Evolutionary conservation across 768 basidiomycete species (phyloP), one percentile per base, ranked within the genome.

Genomic region (Clavulina sp.): DNA sequence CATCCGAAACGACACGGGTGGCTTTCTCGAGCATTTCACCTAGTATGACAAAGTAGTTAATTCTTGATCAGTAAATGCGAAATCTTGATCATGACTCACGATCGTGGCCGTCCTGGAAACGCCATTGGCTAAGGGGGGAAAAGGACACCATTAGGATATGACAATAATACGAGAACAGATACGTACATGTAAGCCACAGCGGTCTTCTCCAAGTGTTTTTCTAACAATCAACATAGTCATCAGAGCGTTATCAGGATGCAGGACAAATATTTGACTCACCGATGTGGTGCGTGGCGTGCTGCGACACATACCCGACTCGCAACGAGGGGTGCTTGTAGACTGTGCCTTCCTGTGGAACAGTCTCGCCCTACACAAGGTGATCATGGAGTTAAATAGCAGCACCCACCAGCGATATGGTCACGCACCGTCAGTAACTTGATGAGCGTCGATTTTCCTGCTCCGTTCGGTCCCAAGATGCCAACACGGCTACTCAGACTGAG

Each of bases 101-200:
- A 73, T 97, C 92, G 66, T 93, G 84, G 47, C 92, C 93, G 65
- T 95, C 92, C 64, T 96, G 92, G 77, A 91, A 97, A 59, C 92
- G 84, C 92, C 92, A 97, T 69, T 95, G 89, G 60, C 63, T 66
- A 55, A 26, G 36, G 24, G 26, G 9, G 23, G 43, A 26, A 13
- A 9, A 38, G 28, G 23, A 41, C 21, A 13, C 43, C 28, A 47
- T n/a, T 9, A 41, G 6, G 4, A 26, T 3, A 6, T 26, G 9
- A 9, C 34, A 38, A 38, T 38, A 31, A n/a, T 31, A 44, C 30
- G 29, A 51, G n/a, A 19, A 50, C 29, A 48, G 4, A n/a, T 13
- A 56, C 62, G 54, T 40, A 64, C 61, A 96, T 95, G 62, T 97
- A 97, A 51, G 81, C 83, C 54, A 92, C 85, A 24, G 93, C 87